Percentiles rank a stretch among this genome's conserved stretches.
These are phyloP conservation scores for Wickerhamomyces sp. DNA, from an alignment of 1,139 yeast genomes.

Conservation along the genomic window DNA sequence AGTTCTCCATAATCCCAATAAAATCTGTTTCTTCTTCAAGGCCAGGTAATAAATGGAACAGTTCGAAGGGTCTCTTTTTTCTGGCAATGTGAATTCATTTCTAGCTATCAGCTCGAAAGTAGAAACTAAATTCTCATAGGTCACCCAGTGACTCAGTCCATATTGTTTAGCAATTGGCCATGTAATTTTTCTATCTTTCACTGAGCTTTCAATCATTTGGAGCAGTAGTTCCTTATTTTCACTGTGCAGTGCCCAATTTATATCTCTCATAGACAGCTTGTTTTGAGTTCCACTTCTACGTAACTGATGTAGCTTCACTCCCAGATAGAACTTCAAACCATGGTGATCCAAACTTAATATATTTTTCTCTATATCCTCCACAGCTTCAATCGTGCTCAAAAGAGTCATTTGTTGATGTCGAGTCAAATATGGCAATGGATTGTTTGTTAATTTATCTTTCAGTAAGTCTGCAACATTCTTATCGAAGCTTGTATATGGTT, in stretches of 20 bases:
- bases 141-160: constrained; percentile 74
- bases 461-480: constrained; percentile 45
- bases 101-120: constrained; percentile 67
- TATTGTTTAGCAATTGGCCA: constrained; percentile 61
- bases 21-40: constrained; percentile 66
- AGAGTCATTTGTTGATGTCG: constrained; percentile 90
- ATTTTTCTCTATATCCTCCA: constrained; percentile 49
- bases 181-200: constrained; percentile 36
- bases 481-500: constrained; percentile 41
- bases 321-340: constrained; percentile 69
- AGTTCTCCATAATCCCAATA: constrained; percentile 79
- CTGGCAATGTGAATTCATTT: constrained; percentile 46
- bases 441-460: constrained; percentile 55
- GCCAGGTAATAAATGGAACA: constrained; percentile 79
- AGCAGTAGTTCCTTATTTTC: constrained; percentile 68
- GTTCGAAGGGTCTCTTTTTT: constrained; percentile 63
- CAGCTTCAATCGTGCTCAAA: constrained; percentile 61
- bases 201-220: constrained; percentile 47
- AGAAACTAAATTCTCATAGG: constrained; percentile 42
- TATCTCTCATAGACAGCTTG: constrained; percentile 70
- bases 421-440: constrained; percentile 74
- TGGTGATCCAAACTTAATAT: constrained; percentile 59
- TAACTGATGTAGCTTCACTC: constrained; percentile 63
- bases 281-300: constrained; percentile 42
- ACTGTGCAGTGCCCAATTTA: constrained; percentile 84